Evolutionary conservation across 768 basidiomycete species (phyloP).

Genomic region (Sporobolomyces pararoseus): DNA sequence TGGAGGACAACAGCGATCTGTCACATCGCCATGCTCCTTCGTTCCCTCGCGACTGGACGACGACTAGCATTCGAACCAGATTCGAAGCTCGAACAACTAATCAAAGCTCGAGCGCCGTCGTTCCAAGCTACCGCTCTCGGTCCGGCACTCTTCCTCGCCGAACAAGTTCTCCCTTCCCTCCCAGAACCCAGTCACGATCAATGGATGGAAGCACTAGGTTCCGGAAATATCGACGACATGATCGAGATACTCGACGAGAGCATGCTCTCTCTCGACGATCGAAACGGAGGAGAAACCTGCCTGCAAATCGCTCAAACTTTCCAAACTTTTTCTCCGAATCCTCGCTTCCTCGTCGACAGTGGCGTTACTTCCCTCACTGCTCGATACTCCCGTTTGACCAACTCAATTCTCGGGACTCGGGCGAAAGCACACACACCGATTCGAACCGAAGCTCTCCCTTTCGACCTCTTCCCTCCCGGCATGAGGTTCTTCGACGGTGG

Average conservation of each 20-base stretch:
- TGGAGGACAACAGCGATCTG: slow-evolving; percentile 39
- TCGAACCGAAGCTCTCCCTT: slow-evolving; percentile 30
- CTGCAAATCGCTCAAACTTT: slow-evolving; percentile 28
- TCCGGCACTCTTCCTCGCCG: slow-evolving; percentile 36
- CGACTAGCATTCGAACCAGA: background rate
- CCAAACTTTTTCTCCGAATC: slow-evolving; percentile 16
- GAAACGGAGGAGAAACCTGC: slow-evolving; percentile 18
- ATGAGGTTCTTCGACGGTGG: slow-evolving; percentile 38
- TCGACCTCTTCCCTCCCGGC: slow-evolving; percentile 40
- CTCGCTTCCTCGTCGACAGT: slow-evolving; percentile 1
- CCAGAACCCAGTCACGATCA: slow-evolving; percentile 16
- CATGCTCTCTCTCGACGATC: slow-evolving; percentile 3
- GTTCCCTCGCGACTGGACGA: slow-evolving; percentile 17
- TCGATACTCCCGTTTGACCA: background rate
- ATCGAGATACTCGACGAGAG: slow-evolving; percentile 18
- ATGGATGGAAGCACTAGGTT: slow-evolving; percentile 28
- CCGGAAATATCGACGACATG: slow-evolving; percentile 28
- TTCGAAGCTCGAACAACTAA: slow-evolving; percentile 8
- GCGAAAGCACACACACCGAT: slow-evolving; percentile 17
- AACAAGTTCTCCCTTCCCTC: background rate
- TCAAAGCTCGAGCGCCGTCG: slow-evolving; percentile 25
- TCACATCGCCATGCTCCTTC: slow-evolving; percentile 38
- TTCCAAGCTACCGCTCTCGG: slow-evolving; percentile 40
- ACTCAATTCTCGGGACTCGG: background rate
- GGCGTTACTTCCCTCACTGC: slow-evolving; percentile 10